Evolutionary conservation across 2,329 filamentous ascomycete genomes (phyloP), one percentile per base, ranked within the genome.

Genomic region (Cercospora sojina): DNA sequence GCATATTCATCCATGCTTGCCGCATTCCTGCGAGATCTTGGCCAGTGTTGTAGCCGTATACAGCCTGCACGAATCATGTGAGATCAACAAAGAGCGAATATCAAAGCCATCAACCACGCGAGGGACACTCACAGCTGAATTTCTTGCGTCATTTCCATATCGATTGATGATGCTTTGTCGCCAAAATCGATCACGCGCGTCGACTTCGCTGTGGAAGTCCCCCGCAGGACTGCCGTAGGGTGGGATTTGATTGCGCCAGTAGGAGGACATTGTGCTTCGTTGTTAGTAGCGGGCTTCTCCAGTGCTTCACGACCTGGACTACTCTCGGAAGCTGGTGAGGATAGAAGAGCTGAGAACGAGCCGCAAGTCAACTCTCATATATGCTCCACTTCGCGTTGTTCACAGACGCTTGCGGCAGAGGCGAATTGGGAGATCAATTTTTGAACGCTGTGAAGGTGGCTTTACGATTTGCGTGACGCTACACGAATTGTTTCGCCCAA

Each of bases 1-100:
- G 59, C 59, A 61, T 61, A 23, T 51, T 51, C 59, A 61, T 61
- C 20, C 20, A 61, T 23, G 23, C 59, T 27, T 61, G 59, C 29
- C 59, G 38, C 59, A 49, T 49, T 0, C 59, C 59, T 31, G 27
- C 32, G 9, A 47, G 27, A 18, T 29, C 25, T 12, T 8, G 59
- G n/a, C 59, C 59, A 6, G 59, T 61, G 16, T 61, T 51, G n/a
- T 61, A 51, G 8, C 38, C 59, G 27, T 49, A 61, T 4, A 51
- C 38, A 16, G 29, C 35, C 59, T 61, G 9, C 9, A 2, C 2
- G 8, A n/a, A 6, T 6, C 43, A 23, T 12, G 5, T 23, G 1
- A 49, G 43, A 20, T 49, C 12, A 47, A 18, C 13, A 27, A 41
- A 13, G 12, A 13, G 38, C n/a, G 18, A 43, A 13, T 5, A 3